Base-by-base conservation (phyloP, 2,329 filamentous ascomycete genomes). In the Bipolaris cookei region DNA sequence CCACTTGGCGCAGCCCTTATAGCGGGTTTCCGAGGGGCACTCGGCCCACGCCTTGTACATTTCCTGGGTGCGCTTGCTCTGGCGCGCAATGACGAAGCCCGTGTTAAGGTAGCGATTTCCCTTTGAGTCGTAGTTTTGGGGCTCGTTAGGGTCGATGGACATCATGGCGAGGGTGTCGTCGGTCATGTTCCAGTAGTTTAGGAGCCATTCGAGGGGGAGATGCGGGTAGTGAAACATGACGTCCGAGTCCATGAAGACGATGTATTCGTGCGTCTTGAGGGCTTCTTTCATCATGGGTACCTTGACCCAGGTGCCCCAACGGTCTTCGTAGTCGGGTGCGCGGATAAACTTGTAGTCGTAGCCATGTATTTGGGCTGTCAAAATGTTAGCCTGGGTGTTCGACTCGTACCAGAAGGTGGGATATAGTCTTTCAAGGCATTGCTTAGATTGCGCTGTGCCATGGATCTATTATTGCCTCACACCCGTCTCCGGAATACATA, bases 231-330 rank as follows among this genome's bases (percentile, higher is more conserved):
- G 75, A 59, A 82, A 79, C 58, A 81, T 76, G 58, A 79, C 79
- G 56, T 83, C 81, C n/a, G 78, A 77, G 68, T 83, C 81, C 65
- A 82, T 73, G 62, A 82, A 82, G 57, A 83, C 75, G 11, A 76
- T 74, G 67, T 82, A 79, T 6, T 78, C 72, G 57, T 77, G 73
- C 6, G 72, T 75, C 50, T 76, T 74, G 61, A 77, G 73, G 4
- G 72, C 73, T 54, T 76, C 70, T 25, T 81, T 76, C 52, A 81
- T 79, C 56, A 82, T 75, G 41, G 76, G 76, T n/a, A 81, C 75
- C 67, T 83, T 83, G 62, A 79, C 76, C 81, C 81, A 83, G 14
- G 80, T 82, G 23, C 76, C 76, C 64, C 76, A 77, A 48, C 79
- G 78, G 49, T 78, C 76, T 1, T 67, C 61, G 50, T 79, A 78